phyloP scores from a whole-genome alignment of 2,329 filamentous ascomycete species.

The Lomentospora prolificans region DNA sequence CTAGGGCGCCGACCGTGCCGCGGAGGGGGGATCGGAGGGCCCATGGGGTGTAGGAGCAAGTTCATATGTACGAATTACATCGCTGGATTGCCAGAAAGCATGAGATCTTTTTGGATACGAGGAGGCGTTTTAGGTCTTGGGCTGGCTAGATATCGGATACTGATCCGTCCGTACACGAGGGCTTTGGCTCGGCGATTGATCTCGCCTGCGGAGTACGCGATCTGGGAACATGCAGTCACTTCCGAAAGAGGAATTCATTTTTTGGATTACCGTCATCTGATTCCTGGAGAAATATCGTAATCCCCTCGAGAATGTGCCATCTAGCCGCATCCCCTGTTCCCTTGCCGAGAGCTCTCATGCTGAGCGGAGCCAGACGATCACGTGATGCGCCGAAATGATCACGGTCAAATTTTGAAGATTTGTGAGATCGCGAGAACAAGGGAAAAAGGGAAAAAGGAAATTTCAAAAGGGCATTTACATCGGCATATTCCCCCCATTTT shows the following conservation, averaged over 20 bases:
- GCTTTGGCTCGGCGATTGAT: not conserved
- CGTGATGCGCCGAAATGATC: not conserved
- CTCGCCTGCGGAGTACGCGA: not conserved
- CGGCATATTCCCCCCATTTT: no score
- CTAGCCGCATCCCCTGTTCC: not conserved
- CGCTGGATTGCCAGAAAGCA: not conserved
- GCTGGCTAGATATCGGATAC: no score
- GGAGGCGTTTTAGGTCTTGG: not conserved
- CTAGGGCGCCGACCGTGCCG: slow-evolving; percentile 3
- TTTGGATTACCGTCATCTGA: no score
- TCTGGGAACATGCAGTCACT: not conserved
- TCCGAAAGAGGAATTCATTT: no score
- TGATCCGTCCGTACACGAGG: no score
- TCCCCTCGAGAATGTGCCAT: no score
- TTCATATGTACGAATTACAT: not conserved
- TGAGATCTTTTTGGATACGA: not conserved
- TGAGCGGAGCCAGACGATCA: not conserved
- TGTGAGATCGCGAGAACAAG: not conserved
- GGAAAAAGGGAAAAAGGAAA: no score
- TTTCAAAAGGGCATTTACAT: no score
- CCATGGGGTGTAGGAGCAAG: not conserved
- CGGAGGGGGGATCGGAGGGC: not conserved
- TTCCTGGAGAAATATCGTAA: no score
- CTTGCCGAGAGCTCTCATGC: not conserved
- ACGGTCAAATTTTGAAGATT: not conserved